A percentile compares a stretch with the other conserved stretches of the same genome.
Conservation (phyloP, 2,329 filamentous ascomycete genomes). For the Zymoseptoria brevis region DNA sequence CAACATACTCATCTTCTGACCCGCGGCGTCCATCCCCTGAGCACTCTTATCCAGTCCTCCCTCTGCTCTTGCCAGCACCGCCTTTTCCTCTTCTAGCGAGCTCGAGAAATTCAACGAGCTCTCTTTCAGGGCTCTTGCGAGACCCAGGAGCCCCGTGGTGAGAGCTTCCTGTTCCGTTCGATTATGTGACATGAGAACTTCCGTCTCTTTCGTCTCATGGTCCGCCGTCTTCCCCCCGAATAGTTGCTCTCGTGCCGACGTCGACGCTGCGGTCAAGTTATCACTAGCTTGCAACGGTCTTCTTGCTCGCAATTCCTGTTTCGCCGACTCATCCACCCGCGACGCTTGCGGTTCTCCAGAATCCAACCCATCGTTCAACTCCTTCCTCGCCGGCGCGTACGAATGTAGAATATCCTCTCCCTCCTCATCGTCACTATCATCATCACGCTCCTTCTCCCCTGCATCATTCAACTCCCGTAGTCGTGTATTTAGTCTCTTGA, state of each 20-base stretch:
- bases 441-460: constrained; percentile 30
- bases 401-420: constrained; percentile 35
- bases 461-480: constrained; percentile 62
- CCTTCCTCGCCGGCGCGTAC: constrained; percentile 35
- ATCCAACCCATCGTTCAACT: constrained; percentile 24
- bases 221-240: constrained; percentile 25
- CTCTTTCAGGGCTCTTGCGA: constrained; percentile 69
- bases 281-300: constrained; percentile 18
- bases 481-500: constrained; percentile 59
- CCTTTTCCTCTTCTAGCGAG: constrained; percentile 66
- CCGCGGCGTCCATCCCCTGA: constrained; percentile 66
- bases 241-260: constrained; percentile 30
- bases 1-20: constrained; percentile 67
- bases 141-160: constrained; percentile 69
- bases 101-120: constrained; percentile 64
- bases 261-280: constrained; percentile 24
- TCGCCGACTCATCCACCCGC: constrained; percentile 5
- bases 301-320: constrained; percentile 21
- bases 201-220: constrained; percentile 32
- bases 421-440: constrained; percentile 33
- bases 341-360: constrained; percentile 12
- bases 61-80: constrained; percentile 61
- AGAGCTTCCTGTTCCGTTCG: constrained; percentile 75
- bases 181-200: constrained; percentile 68
- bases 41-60: constrained; percentile 71